Percentiles rank a stretch among this genome's conserved stretches.
Evolutionary conservation across 441 rosid species (phyloP).

Genomic region (Oxalis stricta): DNA sequence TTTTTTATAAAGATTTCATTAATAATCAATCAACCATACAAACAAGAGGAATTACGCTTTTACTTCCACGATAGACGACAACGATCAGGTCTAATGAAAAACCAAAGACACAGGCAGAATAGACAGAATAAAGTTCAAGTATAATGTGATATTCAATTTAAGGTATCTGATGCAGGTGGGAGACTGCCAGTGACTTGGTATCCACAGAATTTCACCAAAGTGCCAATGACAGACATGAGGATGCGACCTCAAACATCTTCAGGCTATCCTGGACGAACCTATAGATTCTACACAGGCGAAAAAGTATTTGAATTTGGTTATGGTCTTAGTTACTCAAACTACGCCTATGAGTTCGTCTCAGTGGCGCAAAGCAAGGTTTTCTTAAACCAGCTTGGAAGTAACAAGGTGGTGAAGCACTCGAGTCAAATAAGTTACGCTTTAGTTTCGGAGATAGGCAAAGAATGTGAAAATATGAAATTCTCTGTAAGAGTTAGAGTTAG

Average conservation of each 20-base stretch:
- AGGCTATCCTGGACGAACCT: constrained; percentile 82
- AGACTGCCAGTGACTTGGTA: constrained; percentile 87
- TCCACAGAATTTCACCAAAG: constrained; percentile 43
- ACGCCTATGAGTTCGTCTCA: constrained; percentile 30
- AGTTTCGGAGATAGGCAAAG: constrained; percentile 36
- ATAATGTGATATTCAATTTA: too few species aligned
- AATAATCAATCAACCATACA: too few species aligned
- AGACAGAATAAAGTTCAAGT: too few species aligned
- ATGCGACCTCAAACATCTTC: constrained; percentile 47
- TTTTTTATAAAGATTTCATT: too few species aligned
- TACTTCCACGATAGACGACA: too few species aligned
- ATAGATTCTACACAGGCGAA: constrained; percentile 55
- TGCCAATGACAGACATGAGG: constrained; percentile 86
- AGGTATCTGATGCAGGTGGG: constrained; percentile 32
- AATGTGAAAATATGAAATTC: constrained; percentile 31
- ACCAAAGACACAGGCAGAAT: too few species aligned
- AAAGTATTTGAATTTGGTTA: constrained; percentile 55
- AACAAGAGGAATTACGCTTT: too few species aligned
- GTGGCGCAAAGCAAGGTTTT: constrained; percentile 17
- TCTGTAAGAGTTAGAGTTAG: constrained; percentile 32
- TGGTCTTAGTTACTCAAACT: constrained; percentile 66
- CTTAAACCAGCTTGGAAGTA: constrained; percentile 14
- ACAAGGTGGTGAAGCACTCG: constrained; percentile 4
- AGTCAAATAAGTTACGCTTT: constrained; percentile 9
- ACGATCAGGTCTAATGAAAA: too few species aligned